Conservation (phyloP, 2,329 filamentous ascomycete species). For the Trichoderma pleuroti region DNA sequence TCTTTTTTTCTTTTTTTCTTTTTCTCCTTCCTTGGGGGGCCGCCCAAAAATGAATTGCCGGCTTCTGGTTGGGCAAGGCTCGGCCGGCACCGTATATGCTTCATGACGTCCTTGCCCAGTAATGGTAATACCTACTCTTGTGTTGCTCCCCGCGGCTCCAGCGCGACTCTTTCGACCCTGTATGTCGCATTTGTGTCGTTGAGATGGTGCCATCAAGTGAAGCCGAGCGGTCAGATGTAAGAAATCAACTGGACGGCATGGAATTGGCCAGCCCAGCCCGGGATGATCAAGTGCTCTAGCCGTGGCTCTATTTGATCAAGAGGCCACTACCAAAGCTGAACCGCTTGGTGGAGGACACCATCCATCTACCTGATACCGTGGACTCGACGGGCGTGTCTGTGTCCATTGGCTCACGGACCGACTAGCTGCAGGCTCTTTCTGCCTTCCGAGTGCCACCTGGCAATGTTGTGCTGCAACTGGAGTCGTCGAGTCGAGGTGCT, state of each 20-base stretch:
- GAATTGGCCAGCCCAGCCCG: neutral
- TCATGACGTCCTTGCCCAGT: conserved; percentile 7
- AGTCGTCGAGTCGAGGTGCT: neutral
- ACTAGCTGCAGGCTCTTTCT: conserved; percentile 16
- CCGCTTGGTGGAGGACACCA: neutral
- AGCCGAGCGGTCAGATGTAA: neutral
- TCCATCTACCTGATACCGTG: neutral
- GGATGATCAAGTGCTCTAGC: neutral
- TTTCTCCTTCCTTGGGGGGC: neutral
- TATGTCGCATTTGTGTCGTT: neutral
- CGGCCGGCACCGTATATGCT: conserved; percentile 2
- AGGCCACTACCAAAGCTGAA: neutral
- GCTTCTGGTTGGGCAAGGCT: neutral
- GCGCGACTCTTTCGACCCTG: neutral
- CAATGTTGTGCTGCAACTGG: conserved; percentile 17
- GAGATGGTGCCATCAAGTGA: neutral
- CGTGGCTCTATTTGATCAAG: neutral
- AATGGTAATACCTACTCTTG: neutral
- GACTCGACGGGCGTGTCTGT: neutral
- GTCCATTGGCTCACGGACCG: conserved; percentile 10
- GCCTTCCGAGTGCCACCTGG: conserved; percentile 19
- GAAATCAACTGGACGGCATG: neutral
- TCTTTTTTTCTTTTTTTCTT: neutral
- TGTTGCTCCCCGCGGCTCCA: neutral
- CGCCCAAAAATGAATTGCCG: neutral